Evolutionary conservation across 2,329 filamentous ascomycete species (phyloP), one percentile per base, ranked within the genome.

Genomic region (Alternaria tenuissima): DNA sequence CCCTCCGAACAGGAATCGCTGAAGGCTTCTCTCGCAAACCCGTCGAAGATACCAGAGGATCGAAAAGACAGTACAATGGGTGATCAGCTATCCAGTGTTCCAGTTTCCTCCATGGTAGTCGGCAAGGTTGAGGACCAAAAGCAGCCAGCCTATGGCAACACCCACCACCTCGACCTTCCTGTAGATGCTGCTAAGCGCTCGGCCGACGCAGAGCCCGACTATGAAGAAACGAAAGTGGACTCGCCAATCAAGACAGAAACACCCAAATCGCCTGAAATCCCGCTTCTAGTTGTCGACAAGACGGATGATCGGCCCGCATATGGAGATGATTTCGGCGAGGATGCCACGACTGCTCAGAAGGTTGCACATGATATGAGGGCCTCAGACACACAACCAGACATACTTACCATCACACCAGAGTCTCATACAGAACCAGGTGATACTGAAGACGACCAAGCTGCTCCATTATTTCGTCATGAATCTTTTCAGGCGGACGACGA

Each of bases 311-410:
- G 70, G 48, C 76, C 75, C 20, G 67, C 65, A 11, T 65, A 75
- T 69, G 77, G 74, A 12, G 77, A 81, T 43, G 76, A 79, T 61
- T 75, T 79, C 61, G 76, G 75, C 7, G 46, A 67, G 7, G 56
- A 70, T 46, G 76, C 76, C 24, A 79, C 76, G 5, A 56, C 57
- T 49, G 67, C 64, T 32, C 76, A 81, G 55, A 76, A 76, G 49
- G 61, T 75, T 41, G 76, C 78, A 2, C 72, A 76, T 59, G 70
- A 76, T 28, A 62, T 70, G 32, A 64, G 70, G 44, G 65, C 72
- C 12, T 66, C 73, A 12, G 77, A 80, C 61, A 75, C 76, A 26
- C 59, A 74, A 36, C 77, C 76, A 38, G 75, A 81, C 52, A 59
- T 73, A 44, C 58, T 76, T 41, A 54, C 75, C 28, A 58, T 76